Evolutionary conservation across 208 protist genomes (phyloP), one percentile per base, ranked within the genome.

Genomic region (Trypanosoma theileri): DNA sequence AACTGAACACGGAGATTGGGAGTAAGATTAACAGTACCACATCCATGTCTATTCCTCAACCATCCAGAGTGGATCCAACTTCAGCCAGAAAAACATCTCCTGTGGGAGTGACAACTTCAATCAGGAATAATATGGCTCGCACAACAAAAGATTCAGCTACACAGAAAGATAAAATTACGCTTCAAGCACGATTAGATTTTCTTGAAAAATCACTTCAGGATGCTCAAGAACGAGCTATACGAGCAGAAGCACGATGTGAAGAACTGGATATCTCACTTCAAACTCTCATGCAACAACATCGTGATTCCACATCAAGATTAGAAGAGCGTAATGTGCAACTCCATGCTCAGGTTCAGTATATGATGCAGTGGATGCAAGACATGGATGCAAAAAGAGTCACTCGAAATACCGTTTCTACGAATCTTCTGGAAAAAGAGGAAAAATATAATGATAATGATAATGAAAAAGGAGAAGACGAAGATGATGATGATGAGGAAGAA

Each of bases 191-290:
- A 19, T 17, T 72, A 46, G 65, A 59, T 44, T 70, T 72, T 40
- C 21, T 72, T 40, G 56, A 64, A 31, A 51, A 57, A 50, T 31
- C 63, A 21, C 45, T 77, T 9, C 65, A 59, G 26, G 72, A 72
- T 26, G 59, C 64, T 10, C 61, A 75, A 41, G n/a, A 59, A n/a
- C 69, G 75, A 21, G 69, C 75, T 40, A 41, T 52, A 17, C 63
- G 55, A 6, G 75, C 75, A n/a, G 75, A 80, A 52, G 75, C 62
- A 46, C 55, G 75, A 11, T 70, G 67, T 24, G 75, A 71, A 13
- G 75, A 73, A 16, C 22, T 80, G 52, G 69, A 80, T n/a, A 65
- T 69, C 17, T n/a, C 64, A 22, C 16, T 80, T 22, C 69, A 76
- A 9, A 54, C 54, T 12, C 40, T 80, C 14, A 14, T 31, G 21